Evolutionary conservation across 192 early-diverging fungal species (phyloP), one percentile per base, ranked within the genome.

Genomic region (Linnemannia schmuckeri): DNA sequence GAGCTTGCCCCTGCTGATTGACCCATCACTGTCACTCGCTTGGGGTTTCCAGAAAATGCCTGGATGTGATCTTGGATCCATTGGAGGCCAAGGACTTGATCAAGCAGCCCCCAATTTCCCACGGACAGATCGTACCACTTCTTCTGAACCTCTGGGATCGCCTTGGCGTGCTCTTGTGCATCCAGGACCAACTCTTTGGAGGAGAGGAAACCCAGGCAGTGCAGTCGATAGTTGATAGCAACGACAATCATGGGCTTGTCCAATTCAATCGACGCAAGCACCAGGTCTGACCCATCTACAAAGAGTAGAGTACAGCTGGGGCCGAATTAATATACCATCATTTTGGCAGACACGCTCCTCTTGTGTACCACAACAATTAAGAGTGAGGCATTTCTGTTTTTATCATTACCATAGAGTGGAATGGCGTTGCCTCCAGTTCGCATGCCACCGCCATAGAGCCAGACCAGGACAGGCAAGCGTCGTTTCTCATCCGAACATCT

Each of bases 1-100:
- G 91, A 87, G 17, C 75, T 73, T 3, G 89, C 91, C 38, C 93
- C 93, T 17, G 91, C 89, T n/a, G 83, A 86, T 76, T 94, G 82
- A 12, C 93, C 93, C 75, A 88, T 90, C 40, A 87, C 80, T 7
- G 90, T 92, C 37, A 94, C 78, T n/a, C 80, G 76, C 49, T 75
- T 81, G 4, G 92, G 90, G 75, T 94, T 88, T 22, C 93, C 93
- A 13, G 93, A 93, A 81, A 94, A 94, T 24, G 74, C 82, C 1
- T 30, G 35, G 52, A 93, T 91, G 74, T 94, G 89, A 54, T 94
- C 76, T n/a, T 85, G 77, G 8, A 94, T 88, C 93, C 93, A 94
- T 41, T 89, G 66, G 1, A 94, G 74, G 1, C 92, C 93, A n/a
- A 82, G 63, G 47, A 75, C 69, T 77, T 94, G 93, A 81, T 94